Conservation (phyloP, 2,329 filamentous ascomycete genomes). For the Xylaria sp. region DNA sequence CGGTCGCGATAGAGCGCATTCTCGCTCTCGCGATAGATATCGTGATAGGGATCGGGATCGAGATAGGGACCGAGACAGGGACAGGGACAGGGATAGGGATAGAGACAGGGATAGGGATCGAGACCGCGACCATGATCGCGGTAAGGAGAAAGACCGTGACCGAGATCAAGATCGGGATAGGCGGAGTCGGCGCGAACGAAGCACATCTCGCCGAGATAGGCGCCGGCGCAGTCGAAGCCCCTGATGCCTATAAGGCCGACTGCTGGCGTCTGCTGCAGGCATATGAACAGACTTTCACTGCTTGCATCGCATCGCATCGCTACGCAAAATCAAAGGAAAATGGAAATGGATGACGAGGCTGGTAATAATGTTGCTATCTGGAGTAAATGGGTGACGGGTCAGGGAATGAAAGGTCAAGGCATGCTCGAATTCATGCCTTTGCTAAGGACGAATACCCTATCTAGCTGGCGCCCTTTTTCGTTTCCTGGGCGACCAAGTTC, state of each 20-base stretch:
- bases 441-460: background rate
- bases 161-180: slow-evolving; percentile 16
- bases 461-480: background rate
- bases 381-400: background rate
- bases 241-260: background rate
- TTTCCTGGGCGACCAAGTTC: background rate
- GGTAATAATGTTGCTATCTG: background rate
- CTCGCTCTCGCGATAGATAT: slow-evolving; percentile 34
- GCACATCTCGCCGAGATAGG: slow-evolving; percentile 16
- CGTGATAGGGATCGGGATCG: slow-evolving; percentile 32
- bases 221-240: slow-evolving; percentile 18
- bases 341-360: background rate
- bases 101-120: slow-evolving; percentile 34
- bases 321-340: background rate
- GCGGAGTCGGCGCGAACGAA: slow-evolving; percentile 22
- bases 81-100: slow-evolving; percentile 44
- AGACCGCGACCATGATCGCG: slow-evolving; percentile 31
- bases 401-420: background rate
- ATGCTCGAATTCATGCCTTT: background rate
- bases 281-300: background rate
- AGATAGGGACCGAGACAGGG: slow-evolving; percentile 41
- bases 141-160: slow-evolving; percentile 24
- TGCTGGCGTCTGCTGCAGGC: background rate
- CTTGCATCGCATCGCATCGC: background rate
- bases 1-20: slow-evolving; percentile 28